Evolutionary conservation across 1,284 basidiomycete species (phyloP).

Genomic region (Cryptococcus maquisensis): DNA sequence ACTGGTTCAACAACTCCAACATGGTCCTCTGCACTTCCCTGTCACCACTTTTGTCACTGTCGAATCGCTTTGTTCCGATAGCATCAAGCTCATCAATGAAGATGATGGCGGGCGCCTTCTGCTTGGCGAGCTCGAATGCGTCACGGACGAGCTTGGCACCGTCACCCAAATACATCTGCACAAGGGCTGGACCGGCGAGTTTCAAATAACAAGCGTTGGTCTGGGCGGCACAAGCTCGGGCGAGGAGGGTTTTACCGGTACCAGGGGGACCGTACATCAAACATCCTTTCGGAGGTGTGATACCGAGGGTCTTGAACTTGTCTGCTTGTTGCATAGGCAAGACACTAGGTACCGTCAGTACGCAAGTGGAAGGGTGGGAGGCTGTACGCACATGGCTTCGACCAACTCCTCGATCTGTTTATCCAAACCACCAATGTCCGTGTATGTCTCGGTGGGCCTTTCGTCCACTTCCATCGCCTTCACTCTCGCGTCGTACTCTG

Average conservation of each 20-base stretch:
- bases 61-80: conserved; percentile 97
- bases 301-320: conserved; percentile 75
- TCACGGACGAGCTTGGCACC: conserved; percentile 96
- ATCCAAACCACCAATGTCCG: conserved; percentile 72
- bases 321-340: conserved; percentile 76
- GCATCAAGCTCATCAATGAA: conserved; percentile 99
- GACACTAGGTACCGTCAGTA: conserved; percentile 48
- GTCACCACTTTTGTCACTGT: conserved; percentile 95
- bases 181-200: conserved; percentile 69
- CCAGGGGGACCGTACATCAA: conserved; percentile 77
- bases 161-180: conserved; percentile 79
- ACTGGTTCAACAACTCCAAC: conserved; percentile 92
- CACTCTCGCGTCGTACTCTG: conserved; percentile 72
- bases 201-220: conserved; percentile 78
- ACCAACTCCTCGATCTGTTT: conserved; percentile 79
- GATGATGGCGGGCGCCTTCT: conserved; percentile 95
- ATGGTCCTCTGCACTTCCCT: conserved; percentile 98
- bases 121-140: conserved; percentile 95
- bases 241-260: conserved; percentile 72
- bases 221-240: conserved; percentile 72
- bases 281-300: conserved; percentile 71
- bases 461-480: conserved; percentile 93
- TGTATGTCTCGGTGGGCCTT: conserved; percentile 71
- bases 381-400: conserved; percentile 62
- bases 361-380: not conserved